Conservation (phyloP, 2,329 filamentous ascomycete species). For the Ceratocystis cubensis region DNA sequence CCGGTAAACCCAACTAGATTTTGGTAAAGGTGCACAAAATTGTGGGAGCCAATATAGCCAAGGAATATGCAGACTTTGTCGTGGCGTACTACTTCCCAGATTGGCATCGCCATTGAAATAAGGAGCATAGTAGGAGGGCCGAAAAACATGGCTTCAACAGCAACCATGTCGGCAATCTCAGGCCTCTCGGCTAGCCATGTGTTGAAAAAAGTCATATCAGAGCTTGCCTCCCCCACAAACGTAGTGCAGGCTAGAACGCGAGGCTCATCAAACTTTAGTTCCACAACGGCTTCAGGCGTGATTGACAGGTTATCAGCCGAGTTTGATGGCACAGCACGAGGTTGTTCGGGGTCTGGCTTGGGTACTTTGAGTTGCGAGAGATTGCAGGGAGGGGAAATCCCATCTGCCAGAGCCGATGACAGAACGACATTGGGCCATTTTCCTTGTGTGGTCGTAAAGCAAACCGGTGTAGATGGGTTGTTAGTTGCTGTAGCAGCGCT, state of each 20-base stretch:
- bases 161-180: conserved; percentile 43
- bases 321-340: conserved; percentile 1
- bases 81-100: conserved; percentile 53
- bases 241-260: conserved; percentile 55
- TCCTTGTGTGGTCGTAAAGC: conserved; percentile 44
- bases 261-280: conserved; percentile 49
- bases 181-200: conserved; percentile 53
- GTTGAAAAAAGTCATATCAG: conserved; percentile 53
- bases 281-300: conserved; percentile 37
- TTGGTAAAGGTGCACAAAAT: conserved; percentile 53
- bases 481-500: conserved; percentile 25
- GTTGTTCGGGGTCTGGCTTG: conserved; percentile 19
- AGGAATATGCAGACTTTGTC: conserved; percentile 55
- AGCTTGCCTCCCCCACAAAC: conserved; percentile 51
- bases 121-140: conserved; percentile 54
- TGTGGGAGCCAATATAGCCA: conserved; percentile 53
- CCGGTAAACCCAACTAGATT: conserved; percentile 36
- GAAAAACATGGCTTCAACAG: conserved; percentile 55
- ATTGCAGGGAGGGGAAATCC: conserved; percentile 8
- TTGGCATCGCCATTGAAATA: conserved; percentile 51
- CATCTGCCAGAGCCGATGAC: conserved; percentile 8
- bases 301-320: conserved; percentile 31
- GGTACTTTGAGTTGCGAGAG: conserved; percentile 17
- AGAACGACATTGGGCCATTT: conserved; percentile 32
- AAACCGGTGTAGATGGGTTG: conserved; percentile 32